A percentile compares a stretch with the other conserved stretches of the same genome.
Conservation (phyloP, 2,329 filamentous ascomycete genomes). For the Tolypocladium endophyticum region DNA sequence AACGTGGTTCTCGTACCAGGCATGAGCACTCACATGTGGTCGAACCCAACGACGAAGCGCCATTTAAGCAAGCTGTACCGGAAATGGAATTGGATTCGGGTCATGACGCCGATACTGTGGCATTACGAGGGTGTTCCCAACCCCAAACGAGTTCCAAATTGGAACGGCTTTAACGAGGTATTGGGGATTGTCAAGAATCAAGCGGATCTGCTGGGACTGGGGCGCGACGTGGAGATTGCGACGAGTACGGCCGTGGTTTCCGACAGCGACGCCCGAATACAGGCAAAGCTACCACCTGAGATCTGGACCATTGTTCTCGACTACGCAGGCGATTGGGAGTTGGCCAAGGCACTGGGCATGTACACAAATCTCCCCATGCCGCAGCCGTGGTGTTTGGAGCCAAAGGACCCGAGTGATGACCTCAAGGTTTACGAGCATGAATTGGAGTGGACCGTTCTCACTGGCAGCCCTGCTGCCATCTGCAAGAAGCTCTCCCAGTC, state of each 20-base stretch:
- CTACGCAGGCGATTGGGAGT: conserved; percentile 79
- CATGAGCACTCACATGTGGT: conserved; percentile 85
- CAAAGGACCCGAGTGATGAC: conserved; percentile 50
- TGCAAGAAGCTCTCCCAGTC: conserved; percentile 64
- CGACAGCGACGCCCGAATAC: conserved; percentile 20
- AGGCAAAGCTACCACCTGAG: conserved; percentile 61
- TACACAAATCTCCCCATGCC: conserved; percentile 70
- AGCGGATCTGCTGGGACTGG: conserved; percentile 63
- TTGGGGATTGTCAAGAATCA: conserved; percentile 67
- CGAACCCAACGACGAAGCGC: conserved; percentile 79
- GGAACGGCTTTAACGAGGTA: conserved; percentile 61
- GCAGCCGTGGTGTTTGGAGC: conserved; percentile 52
- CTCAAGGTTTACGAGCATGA: conserved; percentile 64
- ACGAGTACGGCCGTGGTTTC: conserved; percentile 26
- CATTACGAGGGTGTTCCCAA: conserved; percentile 50
- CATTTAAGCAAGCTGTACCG: conserved; percentile 73
- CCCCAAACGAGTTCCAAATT: conserved; percentile 44
- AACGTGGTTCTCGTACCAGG: conserved; percentile 76
- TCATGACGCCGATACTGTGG: conserved; percentile 76
- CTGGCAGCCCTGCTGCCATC: conserved; percentile 58
- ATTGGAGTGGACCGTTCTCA: conserved; percentile 77
- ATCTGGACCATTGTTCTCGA: conserved; percentile 86
- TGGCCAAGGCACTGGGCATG: conserved; percentile 69
- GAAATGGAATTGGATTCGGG: conserved; percentile 80
- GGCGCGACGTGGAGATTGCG: conserved; percentile 55